A percentile compares a stretch with the other conserved stretches of the same genome.
These are phyloP conservation scores for Hordeum pubiflorum DNA, from an alignment of 202 grass and related monocot species.

Conservation along the genomic window DNA sequence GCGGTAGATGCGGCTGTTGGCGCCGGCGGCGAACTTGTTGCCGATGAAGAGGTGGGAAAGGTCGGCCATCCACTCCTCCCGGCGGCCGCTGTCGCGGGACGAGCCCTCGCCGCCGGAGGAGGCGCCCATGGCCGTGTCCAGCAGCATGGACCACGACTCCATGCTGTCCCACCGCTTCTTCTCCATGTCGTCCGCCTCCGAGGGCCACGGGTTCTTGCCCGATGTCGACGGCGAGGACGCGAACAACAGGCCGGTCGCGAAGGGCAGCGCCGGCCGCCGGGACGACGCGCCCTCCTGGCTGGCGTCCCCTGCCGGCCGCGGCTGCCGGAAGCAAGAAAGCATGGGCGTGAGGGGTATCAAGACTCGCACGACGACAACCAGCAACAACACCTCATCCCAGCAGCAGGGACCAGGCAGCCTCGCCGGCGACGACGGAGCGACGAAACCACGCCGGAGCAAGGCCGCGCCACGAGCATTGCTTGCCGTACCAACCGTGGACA, in stretches of 20 bases:
- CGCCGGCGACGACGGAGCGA: background rate
- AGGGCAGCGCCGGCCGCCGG: background rate
- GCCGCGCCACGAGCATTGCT: constrained; percentile 26
- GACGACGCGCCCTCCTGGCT: constrained; percentile 32
- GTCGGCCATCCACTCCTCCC: constrained; percentile 97
- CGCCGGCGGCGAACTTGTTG: constrained; percentile 91
- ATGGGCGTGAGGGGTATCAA: constrained; percentile 25
- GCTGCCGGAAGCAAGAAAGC: constrained; percentile 55
- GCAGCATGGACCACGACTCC: constrained; percentile 98
- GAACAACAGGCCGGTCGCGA: constrained; percentile 9
- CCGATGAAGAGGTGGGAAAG: constrained; percentile 93
- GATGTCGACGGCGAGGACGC: constrained; percentile 34
- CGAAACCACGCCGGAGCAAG: background rate
- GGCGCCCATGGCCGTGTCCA: constrained; percentile 39
- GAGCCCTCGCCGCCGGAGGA: constrained; percentile 18
- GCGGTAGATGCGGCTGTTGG: constrained; percentile 93
- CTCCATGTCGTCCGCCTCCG: constrained; percentile 91
- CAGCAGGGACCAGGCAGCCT: background rate
- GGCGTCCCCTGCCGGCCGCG: constrained; percentile 30
- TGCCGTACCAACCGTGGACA: background rate
- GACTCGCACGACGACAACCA: background rate
- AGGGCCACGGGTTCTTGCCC: constrained; percentile 23
- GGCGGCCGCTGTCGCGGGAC: constrained; percentile 12
- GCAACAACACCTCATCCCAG: background rate
- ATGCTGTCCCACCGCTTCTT: constrained; percentile 97